Evolutionary conservation across 75 land plant species (phyloP), one percentile per base, ranked within the genome.

Genomic region (Gnetum montanum): DNA sequence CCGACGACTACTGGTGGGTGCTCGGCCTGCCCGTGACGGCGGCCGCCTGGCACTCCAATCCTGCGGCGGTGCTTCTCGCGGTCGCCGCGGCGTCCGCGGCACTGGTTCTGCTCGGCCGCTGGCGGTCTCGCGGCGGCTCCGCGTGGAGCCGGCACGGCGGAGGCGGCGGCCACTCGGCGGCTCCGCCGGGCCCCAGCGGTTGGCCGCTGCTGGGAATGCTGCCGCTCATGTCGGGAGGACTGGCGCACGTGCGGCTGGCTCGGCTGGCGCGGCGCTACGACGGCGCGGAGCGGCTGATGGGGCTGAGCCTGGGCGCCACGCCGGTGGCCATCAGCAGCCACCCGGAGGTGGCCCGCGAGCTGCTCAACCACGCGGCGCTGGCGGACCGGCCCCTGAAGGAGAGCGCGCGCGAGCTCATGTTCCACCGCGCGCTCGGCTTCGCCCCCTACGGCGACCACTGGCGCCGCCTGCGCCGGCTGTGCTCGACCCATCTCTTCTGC

Each of bases 361-460:
- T 85, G 46, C 66, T 85, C 0, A 48, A 55, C 60, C 57, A 69
- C 68, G 47, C 84, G 0, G 68, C 60, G n/a, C 81, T 85, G 45
- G 78, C 84, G 2, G 78, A 85, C 58, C 72, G 85, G 16, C 89
- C 89, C 0, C 48, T 81, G 16, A 80, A 85, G 76, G 75, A 81
- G 27, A 77, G 81, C 5, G 89, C 89, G 8, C 60, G 69, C 63
- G 71, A 63, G 59, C 73, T 85, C 18, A 75, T 85, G 54, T 85
- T 85, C 66, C 66, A 74, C 53, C 60, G 85, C 8, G 89, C 89
- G 3, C 77, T 85, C 23, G 87, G 87, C 4, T 84, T 84, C 52
- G 88, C 88, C 16, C 80, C 88, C 1, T 68, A 69, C 26, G 81
- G 91, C 31, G 75, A 68, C 0, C 79, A 82, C 67, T 86, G 91